Evolutionary conservation across 2,329 filamentous ascomycete species (phyloP).

Genomic region (Pseudocercospora pini-densiflorae): DNA sequence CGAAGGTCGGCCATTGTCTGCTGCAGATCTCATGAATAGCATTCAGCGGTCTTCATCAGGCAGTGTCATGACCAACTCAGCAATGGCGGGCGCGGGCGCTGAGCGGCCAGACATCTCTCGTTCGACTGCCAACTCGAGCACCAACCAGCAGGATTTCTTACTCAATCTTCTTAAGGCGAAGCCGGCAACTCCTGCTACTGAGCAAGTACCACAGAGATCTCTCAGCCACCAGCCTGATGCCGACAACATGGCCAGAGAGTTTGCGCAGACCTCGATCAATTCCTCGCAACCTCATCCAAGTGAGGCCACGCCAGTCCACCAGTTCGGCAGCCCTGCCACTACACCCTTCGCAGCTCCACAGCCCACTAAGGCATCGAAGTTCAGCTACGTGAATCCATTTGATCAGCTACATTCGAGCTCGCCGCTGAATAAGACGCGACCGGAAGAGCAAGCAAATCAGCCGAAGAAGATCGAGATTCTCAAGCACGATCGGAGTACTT

Average conservation of each 20-base stretch:
- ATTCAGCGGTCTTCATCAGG: constrained; percentile 56
- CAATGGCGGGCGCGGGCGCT: constrained; percentile 36
- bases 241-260: constrained; percentile 44
- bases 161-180: constrained; percentile 75
- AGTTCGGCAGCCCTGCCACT: constrained; percentile 36
- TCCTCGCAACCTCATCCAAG: constrained; percentile 31
- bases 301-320: constrained; percentile 35
- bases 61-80: constrained; percentile 32
- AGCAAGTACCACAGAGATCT: constrained; percentile 26
- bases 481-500: constrained; percentile 49
- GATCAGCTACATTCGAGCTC: constrained; percentile 70
- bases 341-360: constrained; percentile 47
- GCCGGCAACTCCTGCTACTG: constrained; percentile 42
- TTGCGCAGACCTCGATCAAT: constrained; percentile 51
- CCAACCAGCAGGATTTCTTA: constrained; percentile 72
- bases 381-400: constrained; percentile 75
- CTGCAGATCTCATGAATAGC: constrained; percentile 62
- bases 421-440: constrained; percentile 61
- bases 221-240: constrained; percentile 20
- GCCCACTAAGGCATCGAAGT: constrained; percentile 53
- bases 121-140: constrained; percentile 29
- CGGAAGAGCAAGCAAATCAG: constrained; percentile 37
- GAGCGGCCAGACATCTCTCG: constrained; percentile 36
- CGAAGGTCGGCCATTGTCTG: constrained; percentile 48
- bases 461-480: constrained; percentile 50